A percentile compares a stretch with the other conserved stretches of the same genome.
These are phyloP conservation scores for Pyropia yezoensis DNA, from an alignment of 23 red algal genomes.

Conservation along the genomic window DNA sequence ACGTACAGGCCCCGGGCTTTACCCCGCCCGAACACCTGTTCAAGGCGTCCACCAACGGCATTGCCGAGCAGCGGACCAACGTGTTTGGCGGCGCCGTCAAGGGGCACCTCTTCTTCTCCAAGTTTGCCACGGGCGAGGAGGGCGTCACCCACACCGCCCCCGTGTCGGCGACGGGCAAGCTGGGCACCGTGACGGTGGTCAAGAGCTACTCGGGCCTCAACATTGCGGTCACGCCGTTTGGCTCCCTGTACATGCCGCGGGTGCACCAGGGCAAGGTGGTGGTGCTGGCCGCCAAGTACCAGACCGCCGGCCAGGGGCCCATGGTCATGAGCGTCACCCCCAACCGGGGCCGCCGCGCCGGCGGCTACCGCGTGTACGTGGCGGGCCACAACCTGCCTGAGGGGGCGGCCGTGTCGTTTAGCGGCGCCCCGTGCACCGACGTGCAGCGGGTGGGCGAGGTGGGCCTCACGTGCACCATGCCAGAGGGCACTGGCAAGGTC, in stretches of 20 bases:
- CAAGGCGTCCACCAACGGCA: conserved; percentile 38
- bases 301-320: conserved; percentile 1
- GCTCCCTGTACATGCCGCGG: conserved; percentile 40
- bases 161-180: conserved; percentile 21
- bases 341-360: not conserved
- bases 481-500: conserved; percentile 21
- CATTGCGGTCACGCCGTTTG: conserved; percentile 31
- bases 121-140: conserved; percentile 27
- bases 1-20: conserved; percentile 2
- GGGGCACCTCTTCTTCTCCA: conserved; percentile 42
- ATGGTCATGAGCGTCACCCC: conserved; percentile 29
- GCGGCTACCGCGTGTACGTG: conserved; percentile 16
- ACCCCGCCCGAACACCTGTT: conserved; percentile 20
- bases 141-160: conserved; percentile 26
- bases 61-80: conserved; percentile 46
- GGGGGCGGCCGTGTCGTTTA: conserved; percentile 19
- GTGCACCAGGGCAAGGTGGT: conserved; percentile 38
- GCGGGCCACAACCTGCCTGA: conserved; percentile 19
- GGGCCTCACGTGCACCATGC: conserved; percentile 17
- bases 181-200: conserved; percentile 22
- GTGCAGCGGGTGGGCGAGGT: conserved; percentile 4
- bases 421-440: conserved; percentile 4
- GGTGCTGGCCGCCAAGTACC: not conserved
- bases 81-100: conserved; percentile 55
- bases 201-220: conserved; percentile 35